Conservation (phyloP, 306 rosid species). For the Prunus mira region DNA sequence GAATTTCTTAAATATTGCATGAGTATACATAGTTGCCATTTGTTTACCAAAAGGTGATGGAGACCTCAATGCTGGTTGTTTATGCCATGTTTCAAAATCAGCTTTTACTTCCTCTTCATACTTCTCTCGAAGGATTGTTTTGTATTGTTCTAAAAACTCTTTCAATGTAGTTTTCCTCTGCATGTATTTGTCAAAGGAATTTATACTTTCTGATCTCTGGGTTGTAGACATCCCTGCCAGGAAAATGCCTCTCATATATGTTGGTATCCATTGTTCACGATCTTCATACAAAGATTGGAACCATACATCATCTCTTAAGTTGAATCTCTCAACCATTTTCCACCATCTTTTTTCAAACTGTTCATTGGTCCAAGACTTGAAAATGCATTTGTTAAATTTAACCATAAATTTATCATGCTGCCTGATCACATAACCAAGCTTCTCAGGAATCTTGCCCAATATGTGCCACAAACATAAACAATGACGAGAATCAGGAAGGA, state of each 20-base stretch:
- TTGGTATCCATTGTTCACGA: constrained; percentile 39
- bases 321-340: constrained; percentile 35
- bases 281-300: constrained; percentile 36
- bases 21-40: constrained; percentile 35
- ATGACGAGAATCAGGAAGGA: constrained; percentile 39
- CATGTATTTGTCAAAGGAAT: constrained; percentile 39
- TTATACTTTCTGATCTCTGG: constrained; percentile 36
- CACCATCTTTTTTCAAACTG: constrained; percentile 45
- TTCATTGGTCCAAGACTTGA: constrained; percentile 44
- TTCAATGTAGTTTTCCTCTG: constrained; percentile 40
- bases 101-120: constrained; percentile 46
- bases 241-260: constrained; percentile 32
- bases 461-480: constrained; percentile 54
- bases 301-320: constrained; percentile 34
- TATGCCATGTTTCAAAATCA: constrained; percentile 45
- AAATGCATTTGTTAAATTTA: constrained; percentile 39
- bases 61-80: constrained; percentile 40
- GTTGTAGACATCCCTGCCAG: constrained; percentile 41
- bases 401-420: constrained; percentile 36
- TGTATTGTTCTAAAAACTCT: constrained; percentile 40
- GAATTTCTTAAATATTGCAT: constrained; percentile 40
- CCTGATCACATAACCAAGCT: constrained; percentile 33
- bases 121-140: constrained; percentile 25
- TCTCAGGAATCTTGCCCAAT: constrained; percentile 41
- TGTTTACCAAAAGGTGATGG: constrained; percentile 56